phyloP scores from a whole-genome alignment of 768 basidiomycete species.

The Suillus subalutaceus region DNA sequence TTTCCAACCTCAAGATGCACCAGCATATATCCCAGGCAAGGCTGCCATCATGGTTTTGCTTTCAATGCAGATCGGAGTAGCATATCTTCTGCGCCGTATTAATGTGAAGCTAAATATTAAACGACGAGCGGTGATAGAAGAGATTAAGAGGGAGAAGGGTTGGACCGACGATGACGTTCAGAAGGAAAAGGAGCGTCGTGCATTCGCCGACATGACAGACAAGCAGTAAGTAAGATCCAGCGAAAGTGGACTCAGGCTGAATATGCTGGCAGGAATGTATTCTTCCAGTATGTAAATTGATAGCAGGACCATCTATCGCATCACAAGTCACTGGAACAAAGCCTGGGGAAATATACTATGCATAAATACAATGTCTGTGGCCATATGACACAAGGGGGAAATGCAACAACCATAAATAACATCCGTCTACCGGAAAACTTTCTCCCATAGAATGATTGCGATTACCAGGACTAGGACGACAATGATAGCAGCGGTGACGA shows the following conservation, averaged over 20 bases:
- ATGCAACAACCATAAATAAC: conserved; percentile 19
- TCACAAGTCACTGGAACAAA: conserved; percentile 15
- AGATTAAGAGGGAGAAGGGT: conserved; percentile 19
- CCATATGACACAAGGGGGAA: conserved; percentile 17
- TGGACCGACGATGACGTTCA: conserved; percentile 29
- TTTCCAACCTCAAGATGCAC: conserved; percentile 28
- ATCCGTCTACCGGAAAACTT: conserved; percentile 50
- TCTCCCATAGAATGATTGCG: conserved; percentile 78
- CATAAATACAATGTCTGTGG: conserved; percentile 31
- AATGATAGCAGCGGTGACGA: conserved; percentile 87
- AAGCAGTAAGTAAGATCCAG: conserved; percentile 21
- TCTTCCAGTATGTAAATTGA: conserved; percentile 32
- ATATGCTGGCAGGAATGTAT: conserved; percentile 29
- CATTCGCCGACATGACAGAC: conserved; percentile 34
- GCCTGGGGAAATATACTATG: conserved; percentile 19
- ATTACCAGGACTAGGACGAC: conserved; percentile 84
- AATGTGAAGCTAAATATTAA: conserved; percentile 28
- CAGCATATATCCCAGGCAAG: conserved; percentile 37
- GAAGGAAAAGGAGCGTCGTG: conserved; percentile 26
- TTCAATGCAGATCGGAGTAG: conserved; percentile 24
- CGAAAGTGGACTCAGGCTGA: background rate
- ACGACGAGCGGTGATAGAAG: conserved; percentile 18
- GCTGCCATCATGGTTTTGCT: conserved; percentile 34
- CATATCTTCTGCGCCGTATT: conserved; percentile 22
- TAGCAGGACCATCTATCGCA: conserved; percentile 18